Evolutionary conservation across 257 asterid genomes (phyloP).

Genomic region (Nicotiana noctiflora): DNA sequence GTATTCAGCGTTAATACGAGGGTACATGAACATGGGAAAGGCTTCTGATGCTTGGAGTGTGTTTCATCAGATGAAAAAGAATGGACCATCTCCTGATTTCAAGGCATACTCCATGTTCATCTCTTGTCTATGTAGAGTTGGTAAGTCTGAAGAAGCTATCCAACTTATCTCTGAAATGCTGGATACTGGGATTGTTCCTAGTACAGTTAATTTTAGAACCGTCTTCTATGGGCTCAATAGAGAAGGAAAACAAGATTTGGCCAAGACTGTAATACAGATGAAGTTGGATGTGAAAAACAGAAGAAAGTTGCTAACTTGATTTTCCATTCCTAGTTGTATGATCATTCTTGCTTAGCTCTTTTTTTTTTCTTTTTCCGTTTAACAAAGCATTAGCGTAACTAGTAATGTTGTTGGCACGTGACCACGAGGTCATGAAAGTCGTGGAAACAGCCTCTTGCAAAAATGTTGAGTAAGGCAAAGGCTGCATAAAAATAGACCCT

Average conservation of each 20-base stretch:
- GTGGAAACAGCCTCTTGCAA: no score
- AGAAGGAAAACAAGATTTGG: slow-evolving; percentile 70
- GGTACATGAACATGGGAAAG: slow-evolving; percentile 60
- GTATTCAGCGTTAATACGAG: slow-evolving; percentile 62
- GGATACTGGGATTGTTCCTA: slow-evolving; percentile 59
- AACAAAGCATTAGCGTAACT: no score
- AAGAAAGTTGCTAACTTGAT: slow-evolving; percentile 30
- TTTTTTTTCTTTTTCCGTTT: no score
- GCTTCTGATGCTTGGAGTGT: slow-evolving; percentile 52
- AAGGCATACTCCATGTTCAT: slow-evolving; percentile 75
- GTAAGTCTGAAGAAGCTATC: slow-evolving; percentile 71
- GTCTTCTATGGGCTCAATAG: slow-evolving; percentile 65
- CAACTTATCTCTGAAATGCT: slow-evolving; percentile 56
- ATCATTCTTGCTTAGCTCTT: background rate
- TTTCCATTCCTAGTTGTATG: background rate
- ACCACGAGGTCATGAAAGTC: no score
- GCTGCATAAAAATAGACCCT: no score
- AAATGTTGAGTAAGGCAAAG: no score
- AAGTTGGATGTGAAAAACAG: slow-evolving; percentile 54
- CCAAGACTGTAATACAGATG: slow-evolving; percentile 38
- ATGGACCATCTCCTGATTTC: slow-evolving; percentile 73
- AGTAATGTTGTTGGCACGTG: no score
- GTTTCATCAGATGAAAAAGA: slow-evolving; percentile 35
- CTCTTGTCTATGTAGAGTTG: slow-evolving; percentile 52
- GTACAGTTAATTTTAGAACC: slow-evolving; percentile 56